Evolutionary conservation across 495 filamentous ascomycete species (phyloP).

Genomic region (Jackrogersella minutella): DNA sequence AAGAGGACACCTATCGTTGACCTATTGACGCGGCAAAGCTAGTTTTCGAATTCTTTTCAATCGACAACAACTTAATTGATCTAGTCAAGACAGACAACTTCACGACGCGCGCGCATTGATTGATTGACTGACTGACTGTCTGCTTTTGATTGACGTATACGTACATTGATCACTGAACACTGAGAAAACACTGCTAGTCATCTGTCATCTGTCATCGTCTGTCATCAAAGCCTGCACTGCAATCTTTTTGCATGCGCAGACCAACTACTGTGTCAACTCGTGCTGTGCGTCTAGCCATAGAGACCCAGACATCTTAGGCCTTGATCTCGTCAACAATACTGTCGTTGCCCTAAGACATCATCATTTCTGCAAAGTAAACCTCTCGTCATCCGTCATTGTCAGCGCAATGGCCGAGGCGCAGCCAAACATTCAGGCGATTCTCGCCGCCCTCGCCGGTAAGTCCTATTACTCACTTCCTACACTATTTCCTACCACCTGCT

Average conservation of each 20-base stretch:
- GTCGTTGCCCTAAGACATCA: not conserved
- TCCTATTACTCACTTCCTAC: not conserved
- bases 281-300: not conserved
- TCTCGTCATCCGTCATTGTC: constrained; percentile 11
- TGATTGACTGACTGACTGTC: constrained; percentile 9
- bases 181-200: not conserved
- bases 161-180: constrained; percentile 3
- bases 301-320: not conserved
- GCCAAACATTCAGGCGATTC: constrained; percentile 25
- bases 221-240: not conserved
- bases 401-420: constrained; percentile 28
- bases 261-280: too few relatives aligned
- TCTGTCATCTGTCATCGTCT: constrained; percentile 2
- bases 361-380: not conserved
- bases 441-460: constrained; percentile 29
- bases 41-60: not conserved
- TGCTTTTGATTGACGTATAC: constrained; percentile 3
- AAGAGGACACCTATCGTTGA: not conserved
- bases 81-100: constrained; percentile 14
- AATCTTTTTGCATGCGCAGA: too few relatives aligned
- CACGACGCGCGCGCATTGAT: constrained; percentile 11
- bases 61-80: constrained; percentile 13
- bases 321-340: not conserved
- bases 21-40: not conserved
- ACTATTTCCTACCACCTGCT: not conserved